These are phyloP conservation scores for Blastocystis sp. DNA, from an alignment of 352 stramenopile species.

Conservation along the genomic window DNA sequence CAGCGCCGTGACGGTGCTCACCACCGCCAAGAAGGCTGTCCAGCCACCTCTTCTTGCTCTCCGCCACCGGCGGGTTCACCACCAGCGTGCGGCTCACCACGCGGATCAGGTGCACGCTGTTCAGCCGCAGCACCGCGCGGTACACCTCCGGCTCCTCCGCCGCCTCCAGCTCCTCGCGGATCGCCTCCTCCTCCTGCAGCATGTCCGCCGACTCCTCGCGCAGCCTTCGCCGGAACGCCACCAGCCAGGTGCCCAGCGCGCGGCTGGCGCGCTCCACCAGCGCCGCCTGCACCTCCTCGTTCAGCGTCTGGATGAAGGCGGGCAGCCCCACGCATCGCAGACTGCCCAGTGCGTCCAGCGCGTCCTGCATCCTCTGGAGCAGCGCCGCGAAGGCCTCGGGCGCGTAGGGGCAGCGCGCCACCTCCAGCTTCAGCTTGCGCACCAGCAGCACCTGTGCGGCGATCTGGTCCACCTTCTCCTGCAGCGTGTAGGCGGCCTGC, in stretches of 20 bases:
- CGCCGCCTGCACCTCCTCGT: conserved; percentile 73
- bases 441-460: conserved; percentile 86
- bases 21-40: conserved; percentile 87
- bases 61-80: conserved; percentile 87
- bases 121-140: conserved; percentile 72
- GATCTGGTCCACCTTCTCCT: conserved; percentile 95
- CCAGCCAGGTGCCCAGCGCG: conserved; percentile 72
- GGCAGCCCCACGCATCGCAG: conserved; percentile 74
- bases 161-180: conserved; percentile 70
- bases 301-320: conserved; percentile 72
- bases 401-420: conserved; percentile 77
- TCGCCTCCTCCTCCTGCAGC: conserved; percentile 70
- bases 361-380: conserved; percentile 72
- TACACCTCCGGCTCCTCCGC: conserved; percentile 29
- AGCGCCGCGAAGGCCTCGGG: conserved; percentile 66
- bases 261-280: conserved; percentile 71
- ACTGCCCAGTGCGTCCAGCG: conserved; percentile 74
- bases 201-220: conserved; percentile 23
- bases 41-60: conserved; percentile 82
- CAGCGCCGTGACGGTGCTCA: conserved; percentile 88
- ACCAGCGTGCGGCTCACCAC: conserved; percentile 93
- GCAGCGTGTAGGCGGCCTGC: conserved; percentile 88
- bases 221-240: conserved; percentile 71
- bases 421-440: conserved; percentile 80
- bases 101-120: conserved; percentile 83